Base-by-base conservation (phyloP, 306 rosid genomes). In the Sphenostylis stenocarpa region DNA sequence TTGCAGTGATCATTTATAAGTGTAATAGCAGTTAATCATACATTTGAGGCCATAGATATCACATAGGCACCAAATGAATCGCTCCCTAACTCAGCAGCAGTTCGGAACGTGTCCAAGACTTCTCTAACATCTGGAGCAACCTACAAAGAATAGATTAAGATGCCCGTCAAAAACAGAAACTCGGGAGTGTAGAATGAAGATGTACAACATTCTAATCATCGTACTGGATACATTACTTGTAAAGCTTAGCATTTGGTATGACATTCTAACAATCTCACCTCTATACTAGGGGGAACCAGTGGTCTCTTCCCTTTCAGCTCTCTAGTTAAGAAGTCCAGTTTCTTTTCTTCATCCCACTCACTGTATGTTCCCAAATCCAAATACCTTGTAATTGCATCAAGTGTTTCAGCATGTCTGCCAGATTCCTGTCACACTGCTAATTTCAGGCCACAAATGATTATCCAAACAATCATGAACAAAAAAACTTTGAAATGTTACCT, bases 1-100 rank as follows among this genome's bases (percentile, higher is more conserved):
- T 57, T 67, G 20, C 8, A 17, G 26, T 38, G 29, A 75, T 7
- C 62, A 33, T 66, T 33, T 41, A 29, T 31, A 65, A 51, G 57
- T 70, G 44, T 15, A 67, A 65, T 3, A 51, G 77, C 31, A 77
- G 53, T 72, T 23, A 43, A 21, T 67, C 87, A 64, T 88, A 93
- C 97, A 65, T 85, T 86, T 65, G 98, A 88, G 33, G 98, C 98
- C 98, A 93, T 93, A 44, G 98, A 93, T 77, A 93, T 93, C 84
- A 93, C 97, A 80, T 93, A 93, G 48, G 97, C 97, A 76, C 97
- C 98, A 74, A 91, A 93, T 21, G 96, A 88, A 72, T 91, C 97
- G 67, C 87, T 88, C 45, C 88, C 97, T 33, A 92, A 87, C 86
- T 87, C 92, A 49, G 93, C 91, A 75, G 93, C 88, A 62, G 90